Evolutionary conservation across 1,284 basidiomycete genomes (phyloP).

Genomic region (Fomes fomentarius): DNA sequence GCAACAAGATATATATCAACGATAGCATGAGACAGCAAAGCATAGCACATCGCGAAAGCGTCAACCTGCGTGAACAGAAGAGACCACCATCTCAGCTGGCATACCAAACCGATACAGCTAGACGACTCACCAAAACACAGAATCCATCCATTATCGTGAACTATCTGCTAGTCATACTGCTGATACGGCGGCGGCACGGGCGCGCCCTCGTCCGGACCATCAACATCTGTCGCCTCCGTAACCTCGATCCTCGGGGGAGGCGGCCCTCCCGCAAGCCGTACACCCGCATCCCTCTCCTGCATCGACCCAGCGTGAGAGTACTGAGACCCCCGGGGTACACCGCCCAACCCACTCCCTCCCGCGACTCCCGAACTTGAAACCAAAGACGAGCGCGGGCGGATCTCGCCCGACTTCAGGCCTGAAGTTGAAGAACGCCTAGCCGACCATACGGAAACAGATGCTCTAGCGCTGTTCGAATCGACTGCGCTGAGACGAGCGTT

Average conservation of each 20-base stretch:
- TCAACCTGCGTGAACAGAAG: too few relatives aligned
- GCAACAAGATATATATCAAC: too few relatives aligned
- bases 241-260: not conserved
- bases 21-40: too few relatives aligned
- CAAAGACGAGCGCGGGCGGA: not conserved
- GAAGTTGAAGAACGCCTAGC: not conserved
- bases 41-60: too few relatives aligned
- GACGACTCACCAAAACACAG: too few relatives aligned
- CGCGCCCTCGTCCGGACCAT: not conserved
- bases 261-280: not conserved
- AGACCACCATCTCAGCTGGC: too few relatives aligned
- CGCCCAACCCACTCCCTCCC: not conserved
- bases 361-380: not conserved
- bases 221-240: not conserved
- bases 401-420: not conserved
- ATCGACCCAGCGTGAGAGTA: too few relatives aligned
- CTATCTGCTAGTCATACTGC: not conserved
- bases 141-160: not conserved
- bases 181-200: not conserved
- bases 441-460: not conserved
- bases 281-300: conserved; percentile 2
- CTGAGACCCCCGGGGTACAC: too few relatives aligned
- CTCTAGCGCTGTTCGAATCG: not conserved
- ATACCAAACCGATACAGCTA: too few relatives aligned
- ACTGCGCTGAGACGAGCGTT: not conserved